Evolutionary conservation across 2,329 filamentous ascomycete genomes (phyloP).

Genomic region (Sporothrix pseudoabietina): DNA sequence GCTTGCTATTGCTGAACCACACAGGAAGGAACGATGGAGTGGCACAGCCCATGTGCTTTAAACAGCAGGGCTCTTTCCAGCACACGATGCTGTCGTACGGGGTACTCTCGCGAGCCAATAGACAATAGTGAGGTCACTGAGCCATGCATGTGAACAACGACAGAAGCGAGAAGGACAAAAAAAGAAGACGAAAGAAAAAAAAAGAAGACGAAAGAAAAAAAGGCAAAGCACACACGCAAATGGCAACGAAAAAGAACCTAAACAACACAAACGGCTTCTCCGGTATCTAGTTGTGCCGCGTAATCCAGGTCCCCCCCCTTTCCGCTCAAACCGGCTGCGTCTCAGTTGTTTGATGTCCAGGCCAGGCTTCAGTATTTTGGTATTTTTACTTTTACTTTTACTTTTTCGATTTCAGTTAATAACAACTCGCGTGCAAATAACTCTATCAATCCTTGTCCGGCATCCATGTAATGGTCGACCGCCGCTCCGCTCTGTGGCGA

Average conservation of each 20-base stretch:
- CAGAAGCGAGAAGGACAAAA: neutral
- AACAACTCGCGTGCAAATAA: neutral
- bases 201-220: neutral
- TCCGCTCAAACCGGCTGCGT: slow-evolving; percentile 21
- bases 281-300: slow-evolving; percentile 13
- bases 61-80: neutral
- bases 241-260: neutral
- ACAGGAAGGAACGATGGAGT: neutral
- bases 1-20: neutral
- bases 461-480: neutral
- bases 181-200: neutral
- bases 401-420: neutral
- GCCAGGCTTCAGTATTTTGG: neutral
- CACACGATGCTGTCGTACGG: neutral
- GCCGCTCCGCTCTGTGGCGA: slow-evolving; percentile 10
- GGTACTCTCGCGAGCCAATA: neutral
- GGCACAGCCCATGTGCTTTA: neutral
- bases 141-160: neutral
- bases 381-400: neutral
- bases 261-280: neutral
- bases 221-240: neutral
- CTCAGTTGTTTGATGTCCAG: slow-evolving; percentile 26
- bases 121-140: slow-evolving; percentile 2
- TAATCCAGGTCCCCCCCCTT: slow-evolving; percentile 17
- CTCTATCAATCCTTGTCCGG: neutral